A percentile compares a stretch with the other conserved stretches of the same genome.
These are phyloP conservation scores for Dictyophora rubrovolvata DNA, from an alignment of 768 basidiomycete genomes.

Conservation along the genomic window DNA sequence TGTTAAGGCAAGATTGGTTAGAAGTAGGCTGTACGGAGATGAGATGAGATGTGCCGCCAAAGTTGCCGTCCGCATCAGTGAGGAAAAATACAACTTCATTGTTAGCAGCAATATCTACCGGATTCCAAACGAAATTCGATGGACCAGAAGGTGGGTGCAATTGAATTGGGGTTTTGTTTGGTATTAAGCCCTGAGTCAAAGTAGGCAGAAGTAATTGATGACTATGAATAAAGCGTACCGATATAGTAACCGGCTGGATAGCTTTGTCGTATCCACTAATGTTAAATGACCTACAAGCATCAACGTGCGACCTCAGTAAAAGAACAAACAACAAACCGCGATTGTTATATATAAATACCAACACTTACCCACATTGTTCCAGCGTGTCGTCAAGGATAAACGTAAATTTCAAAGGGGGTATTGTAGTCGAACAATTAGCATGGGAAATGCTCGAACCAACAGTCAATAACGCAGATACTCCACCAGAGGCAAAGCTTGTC, in stretches of 20 bases:
- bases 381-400: conserved; percentile 44
- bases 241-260: conserved; percentile 42
- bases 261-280: conserved; percentile 39
- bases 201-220: not conserved
- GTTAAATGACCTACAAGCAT: conserved; percentile 10
- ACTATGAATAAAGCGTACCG: conserved; percentile 25
- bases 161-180: conserved; percentile 43
- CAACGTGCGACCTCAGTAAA: conserved; percentile 5
- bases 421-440: conserved; percentile 38
- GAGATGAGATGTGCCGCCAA: conserved; percentile 55
- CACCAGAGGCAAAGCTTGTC: conserved; percentile 59
- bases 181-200: conserved; percentile 45
- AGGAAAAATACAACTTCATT: conserved; percentile 50
- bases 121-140: conserved; percentile 38
- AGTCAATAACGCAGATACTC: conserved; percentile 37
- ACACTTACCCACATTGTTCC: conserved; percentile 49
- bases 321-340: not conserved
- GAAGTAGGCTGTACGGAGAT: conserved; percentile 36
- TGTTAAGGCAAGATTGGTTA: conserved; percentile 41
- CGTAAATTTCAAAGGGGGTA: conserved; percentile 34
- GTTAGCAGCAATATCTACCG: conserved; percentile 43
- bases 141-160: conserved; percentile 32
- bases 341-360: too few relatives aligned
- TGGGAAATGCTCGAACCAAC: conserved; percentile 36
- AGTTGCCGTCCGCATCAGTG: conserved; percentile 37